These are phyloP conservation scores for Fonsecaea monophora DNA, from an alignment of 2,329 filamentous ascomycete genomes.

Conservation along the genomic window DNA sequence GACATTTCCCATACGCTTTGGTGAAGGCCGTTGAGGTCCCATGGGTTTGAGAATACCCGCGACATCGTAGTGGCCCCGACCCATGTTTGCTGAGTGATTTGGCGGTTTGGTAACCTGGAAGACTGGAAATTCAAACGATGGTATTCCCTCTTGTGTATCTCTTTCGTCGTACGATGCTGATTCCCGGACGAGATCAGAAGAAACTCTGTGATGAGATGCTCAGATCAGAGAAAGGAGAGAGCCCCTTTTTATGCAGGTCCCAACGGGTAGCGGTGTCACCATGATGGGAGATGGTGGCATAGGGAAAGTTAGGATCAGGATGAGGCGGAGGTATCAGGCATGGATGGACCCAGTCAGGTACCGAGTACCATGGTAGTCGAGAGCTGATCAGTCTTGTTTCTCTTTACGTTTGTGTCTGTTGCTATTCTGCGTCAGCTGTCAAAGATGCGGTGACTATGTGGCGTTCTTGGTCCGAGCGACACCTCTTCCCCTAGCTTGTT, in stretches of 20 bases:
- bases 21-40: conserved; percentile 36
- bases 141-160: not conserved
- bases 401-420: conserved; percentile 2
- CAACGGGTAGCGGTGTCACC: conserved; percentile 21
- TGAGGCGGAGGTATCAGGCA: conserved; percentile 15
- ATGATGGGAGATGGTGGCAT: not conserved
- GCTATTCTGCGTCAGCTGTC: conserved; percentile 30
- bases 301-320: conserved; percentile 1
- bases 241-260: conserved; percentile 29
- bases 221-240: not conserved
- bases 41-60: conserved; percentile 39
- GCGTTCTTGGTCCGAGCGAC: conserved; percentile 19
- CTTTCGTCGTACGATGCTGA: not conserved
- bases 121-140: not conserved
- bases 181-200: not conserved
- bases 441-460: conserved; percentile 36
- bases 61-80: conserved; percentile 40
- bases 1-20: conserved; percentile 18
- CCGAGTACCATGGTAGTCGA: conserved; percentile 5
- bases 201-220: not conserved
- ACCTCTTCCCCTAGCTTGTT: conserved; percentile 8
- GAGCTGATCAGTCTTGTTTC: conserved; percentile 19
- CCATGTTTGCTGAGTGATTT: conserved; percentile 35
- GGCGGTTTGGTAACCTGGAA: conserved; percentile 1
- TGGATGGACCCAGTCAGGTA: conserved; percentile 17